phyloP scores from a whole-genome alignment of 2,329 filamentous ascomycete genomes.

The Fusarium sp. region DNA sequence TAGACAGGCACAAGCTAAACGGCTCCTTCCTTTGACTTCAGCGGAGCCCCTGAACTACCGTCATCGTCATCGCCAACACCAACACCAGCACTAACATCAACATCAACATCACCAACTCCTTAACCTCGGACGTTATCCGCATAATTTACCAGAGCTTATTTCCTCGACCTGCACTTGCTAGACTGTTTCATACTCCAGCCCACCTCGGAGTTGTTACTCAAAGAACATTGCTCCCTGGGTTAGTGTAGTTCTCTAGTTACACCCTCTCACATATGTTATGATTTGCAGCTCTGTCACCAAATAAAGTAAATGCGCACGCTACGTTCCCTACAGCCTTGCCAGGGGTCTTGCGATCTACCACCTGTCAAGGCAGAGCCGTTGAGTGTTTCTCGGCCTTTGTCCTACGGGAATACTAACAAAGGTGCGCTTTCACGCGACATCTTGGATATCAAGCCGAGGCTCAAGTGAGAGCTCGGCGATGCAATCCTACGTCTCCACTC shows the following conservation, averaged over 20 bases:
- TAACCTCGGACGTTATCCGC: conserved; percentile 41
- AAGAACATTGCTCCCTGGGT: conserved; percentile 29
- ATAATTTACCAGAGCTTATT: conserved; percentile 16
- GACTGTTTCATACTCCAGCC: conserved; percentile 21
- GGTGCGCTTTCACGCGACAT: conserved; percentile 30
- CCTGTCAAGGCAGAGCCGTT: conserved; percentile 27
- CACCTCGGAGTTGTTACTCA: conserved; percentile 23
- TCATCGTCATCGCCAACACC: conserved; percentile 18
- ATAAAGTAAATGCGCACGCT: conserved; percentile 3
- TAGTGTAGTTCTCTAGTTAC: conserved; percentile 19
- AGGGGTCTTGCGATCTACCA: conserved; percentile 35
- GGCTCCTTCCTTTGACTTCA: conserved; percentile 23
- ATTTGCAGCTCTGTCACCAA: conserved; percentile 36
- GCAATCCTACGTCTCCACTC: conserved; percentile 18
- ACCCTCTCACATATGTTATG: conserved; percentile 19
- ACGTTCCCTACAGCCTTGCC: conserved; percentile 19
- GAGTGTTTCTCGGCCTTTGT: conserved; percentile 5
- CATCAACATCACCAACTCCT: conserved; percentile 20
- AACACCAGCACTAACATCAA: conserved; percentile 1
- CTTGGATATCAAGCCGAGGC: conserved; percentile 33
- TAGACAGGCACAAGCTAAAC: conserved; percentile 13
- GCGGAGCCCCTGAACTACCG: conserved; percentile 21
- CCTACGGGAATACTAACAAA: conserved; percentile 4
- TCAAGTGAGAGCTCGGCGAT: conserved; percentile 23
- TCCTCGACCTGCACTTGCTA: conserved; percentile 9